Conservation (phyloP, 2,329 filamentous ascomycete species). For the Pseudohalonectria lignicola region DNA sequence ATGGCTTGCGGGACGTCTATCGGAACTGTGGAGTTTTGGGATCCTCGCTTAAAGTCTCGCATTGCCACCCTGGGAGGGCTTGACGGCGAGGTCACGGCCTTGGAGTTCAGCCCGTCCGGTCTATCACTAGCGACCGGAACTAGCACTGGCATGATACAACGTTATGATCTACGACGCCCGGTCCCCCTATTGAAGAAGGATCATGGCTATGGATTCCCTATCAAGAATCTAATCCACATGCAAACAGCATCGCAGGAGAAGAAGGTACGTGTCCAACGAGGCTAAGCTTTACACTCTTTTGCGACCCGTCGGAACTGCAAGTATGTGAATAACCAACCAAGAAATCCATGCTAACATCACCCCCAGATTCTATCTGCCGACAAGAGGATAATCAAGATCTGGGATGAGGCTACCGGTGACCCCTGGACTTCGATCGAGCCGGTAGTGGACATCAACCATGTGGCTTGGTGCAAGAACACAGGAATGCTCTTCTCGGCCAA, state of each 20-base stretch:
- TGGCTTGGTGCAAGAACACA: constrained; percentile 83
- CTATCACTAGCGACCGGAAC: constrained; percentile 78
- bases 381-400: constrained; percentile 94
- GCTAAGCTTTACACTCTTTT: too few relatives aligned
- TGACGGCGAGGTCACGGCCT: constrained; percentile 68
- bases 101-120: constrained; percentile 77
- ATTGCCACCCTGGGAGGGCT: constrained; percentile 65
- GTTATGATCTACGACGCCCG: constrained; percentile 87
- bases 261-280: constrained; percentile 47
- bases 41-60: constrained; percentile 71
- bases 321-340: too few relatives aligned
- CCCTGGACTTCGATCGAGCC: constrained; percentile 96
- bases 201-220: constrained; percentile 88
- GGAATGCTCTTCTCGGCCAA: constrained; percentile 97
- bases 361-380: constrained; percentile 76
- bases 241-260: constrained; percentile 65
- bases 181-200: constrained; percentile 82
- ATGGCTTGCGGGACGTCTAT: constrained; percentile 87
- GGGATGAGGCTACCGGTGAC: constrained; percentile 71
- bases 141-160: constrained; percentile 76
- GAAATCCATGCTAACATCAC: too few relatives aligned
- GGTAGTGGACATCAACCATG: constrained; percentile 85
- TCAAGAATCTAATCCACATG: constrained; percentile 70
- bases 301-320: not conserved
- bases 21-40: constrained; percentile 97